These are phyloP conservation scores for Aspergillus cavernicola DNA, from an alignment of 495 filamentous ascomycete genomes.

Conservation along the genomic window DNA sequence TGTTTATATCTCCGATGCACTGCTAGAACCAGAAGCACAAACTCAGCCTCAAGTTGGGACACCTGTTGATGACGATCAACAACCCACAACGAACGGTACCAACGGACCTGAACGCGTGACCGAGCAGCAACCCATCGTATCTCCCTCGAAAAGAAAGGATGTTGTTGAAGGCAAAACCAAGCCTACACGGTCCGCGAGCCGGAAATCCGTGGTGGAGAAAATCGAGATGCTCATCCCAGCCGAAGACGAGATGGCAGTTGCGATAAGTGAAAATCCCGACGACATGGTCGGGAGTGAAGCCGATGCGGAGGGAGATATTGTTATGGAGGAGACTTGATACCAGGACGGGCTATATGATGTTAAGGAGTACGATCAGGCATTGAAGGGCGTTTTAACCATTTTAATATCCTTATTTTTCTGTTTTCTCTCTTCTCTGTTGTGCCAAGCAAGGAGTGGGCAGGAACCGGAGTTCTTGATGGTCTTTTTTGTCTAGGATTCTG, in stretches of 20 bases:
- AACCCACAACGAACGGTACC: conserved; percentile 9
- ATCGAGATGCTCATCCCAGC: conserved; percentile 33
- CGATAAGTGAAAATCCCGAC: conserved; percentile 6
- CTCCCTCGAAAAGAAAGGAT: conserved; percentile 20
- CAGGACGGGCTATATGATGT: conserved; percentile 3
- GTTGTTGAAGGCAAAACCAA: conserved; percentile 15
- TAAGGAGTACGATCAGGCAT: conserved; percentile 7
- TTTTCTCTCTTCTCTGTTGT: conserved; percentile 22
- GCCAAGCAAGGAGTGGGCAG: conserved; percentile 37
- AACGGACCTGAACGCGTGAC: conserved; percentile 5
- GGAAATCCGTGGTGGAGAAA: conserved; percentile 41
- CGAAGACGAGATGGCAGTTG: conserved; percentile 17
- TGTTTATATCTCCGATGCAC: not conserved
- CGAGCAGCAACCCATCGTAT: conserved; percentile 12
- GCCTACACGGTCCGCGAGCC: conserved; percentile 27
- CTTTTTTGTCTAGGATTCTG: no score
- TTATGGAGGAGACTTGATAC: conserved; percentile 37
- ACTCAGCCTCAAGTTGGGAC: not conserved
- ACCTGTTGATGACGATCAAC: not conserved
- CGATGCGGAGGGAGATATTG: conserved; percentile 36
- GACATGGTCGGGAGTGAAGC: conserved; percentile 29
- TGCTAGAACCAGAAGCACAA: conserved; percentile 1
- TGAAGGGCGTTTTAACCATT: conserved; percentile 13
- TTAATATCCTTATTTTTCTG: conserved; percentile 9
- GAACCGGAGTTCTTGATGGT: conserved; percentile 25